These are phyloP conservation scores for Asterionellopsis glacialis DNA, from an alignment of 108 stramenopile genomes.

Conservation along the genomic window DNA sequence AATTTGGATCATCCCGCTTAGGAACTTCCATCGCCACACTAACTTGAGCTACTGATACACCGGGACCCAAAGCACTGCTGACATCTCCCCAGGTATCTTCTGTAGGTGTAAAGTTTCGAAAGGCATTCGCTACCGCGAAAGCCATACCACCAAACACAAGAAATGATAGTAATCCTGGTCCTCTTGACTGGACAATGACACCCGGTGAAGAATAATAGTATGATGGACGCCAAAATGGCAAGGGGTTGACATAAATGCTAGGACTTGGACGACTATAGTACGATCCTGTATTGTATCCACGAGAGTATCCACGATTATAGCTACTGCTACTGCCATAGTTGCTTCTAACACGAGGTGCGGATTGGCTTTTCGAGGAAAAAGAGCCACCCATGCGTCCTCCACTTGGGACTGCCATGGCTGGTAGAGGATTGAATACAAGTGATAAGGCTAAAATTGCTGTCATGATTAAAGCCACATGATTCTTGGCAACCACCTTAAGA, in stretches of 20 bases:
- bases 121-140: slow-evolving; percentile 21
- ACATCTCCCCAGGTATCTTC: slow-evolving; percentile 4
- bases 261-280: slow-evolving; percentile 20
- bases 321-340: not conserved
- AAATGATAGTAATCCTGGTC: slow-evolving; percentile 47
- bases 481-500: not conserved
- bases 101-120: not conserved
- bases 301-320: slow-evolving; percentile 27
- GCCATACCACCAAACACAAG: slow-evolving; percentile 55
- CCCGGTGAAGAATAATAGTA: slow-evolving; percentile 41
- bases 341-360: not conserved
- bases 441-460: not conserved
- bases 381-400: slow-evolving; percentile 67
- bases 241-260: slow-evolving; percentile 18
- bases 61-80: slow-evolving; percentile 43
- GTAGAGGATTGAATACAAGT: not conserved
- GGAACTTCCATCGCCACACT: slow-evolving; percentile 70
- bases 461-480: not conserved
- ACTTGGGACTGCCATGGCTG: slow-evolving; percentile 21
- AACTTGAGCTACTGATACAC: slow-evolving; percentile 62
- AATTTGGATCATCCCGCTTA: slow-evolving; percentile 64
- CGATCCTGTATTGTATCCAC: slow-evolving; percentile 23
- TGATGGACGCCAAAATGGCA: slow-evolving; percentile 38
- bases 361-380: slow-evolving; percentile 5
- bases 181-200: slow-evolving; percentile 44